phyloP scores from a whole-genome alignment of 2,329 filamentous ascomycete genomes.

The Acephala macrosclerotiorum region DNA sequence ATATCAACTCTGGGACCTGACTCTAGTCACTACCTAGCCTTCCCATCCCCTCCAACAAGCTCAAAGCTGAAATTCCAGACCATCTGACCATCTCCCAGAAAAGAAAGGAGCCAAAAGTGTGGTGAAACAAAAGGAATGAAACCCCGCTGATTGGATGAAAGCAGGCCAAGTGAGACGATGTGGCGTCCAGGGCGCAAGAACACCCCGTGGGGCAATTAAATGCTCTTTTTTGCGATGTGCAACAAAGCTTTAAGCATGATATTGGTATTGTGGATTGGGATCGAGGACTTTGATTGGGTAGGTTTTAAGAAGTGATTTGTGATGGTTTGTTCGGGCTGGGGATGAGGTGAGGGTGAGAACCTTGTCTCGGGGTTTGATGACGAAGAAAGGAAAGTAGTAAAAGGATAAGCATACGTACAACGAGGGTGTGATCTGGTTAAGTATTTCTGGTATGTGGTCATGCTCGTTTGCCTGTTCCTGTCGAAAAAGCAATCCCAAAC shows the following conservation, averaged over 20 bases:
- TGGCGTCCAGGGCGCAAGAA: neutral
- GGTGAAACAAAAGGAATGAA: neutral
- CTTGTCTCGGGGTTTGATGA: neutral
- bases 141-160: neutral
- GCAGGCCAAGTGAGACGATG: neutral
- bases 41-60: neutral
- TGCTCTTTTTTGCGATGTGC: slow-evolving; percentile 7
- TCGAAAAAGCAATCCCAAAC: neutral
- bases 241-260: neutral
- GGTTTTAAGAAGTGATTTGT: neutral
- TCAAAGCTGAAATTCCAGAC: neutral
- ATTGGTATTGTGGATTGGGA: neutral
- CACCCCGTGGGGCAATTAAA: slow-evolving; percentile 1
- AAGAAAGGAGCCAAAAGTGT: neutral
- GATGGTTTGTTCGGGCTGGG: neutral
- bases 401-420: too few relatives aligned
- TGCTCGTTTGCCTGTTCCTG: neutral
- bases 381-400: too few relatives aligned
- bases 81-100: neutral
- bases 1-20: neutral
- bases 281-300: neutral
- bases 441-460: too few relatives aligned
- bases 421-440: too few relatives aligned
- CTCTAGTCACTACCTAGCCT: slow-evolving; percentile 21
- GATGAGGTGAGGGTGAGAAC: slow-evolving; percentile 3